phyloP scores from a whole-genome alignment of 805 yeast species.

The Lipomyces mesembrius region DNA sequence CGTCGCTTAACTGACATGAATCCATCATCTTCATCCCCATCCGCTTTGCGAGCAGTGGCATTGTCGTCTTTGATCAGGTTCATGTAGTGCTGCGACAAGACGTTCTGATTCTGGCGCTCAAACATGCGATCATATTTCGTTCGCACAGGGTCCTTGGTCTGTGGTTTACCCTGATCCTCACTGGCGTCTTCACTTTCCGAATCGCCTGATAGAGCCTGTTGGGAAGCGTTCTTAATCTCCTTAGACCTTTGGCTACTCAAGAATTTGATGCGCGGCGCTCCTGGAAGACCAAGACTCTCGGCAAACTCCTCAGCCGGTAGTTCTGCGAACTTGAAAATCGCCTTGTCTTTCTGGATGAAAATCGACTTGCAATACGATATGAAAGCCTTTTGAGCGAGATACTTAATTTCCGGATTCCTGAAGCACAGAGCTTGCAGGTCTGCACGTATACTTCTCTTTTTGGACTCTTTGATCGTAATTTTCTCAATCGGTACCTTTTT shows the following conservation, averaged over 20 bases:
- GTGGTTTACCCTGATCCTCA: conserved; percentile 40
- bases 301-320: conserved; percentile 86
- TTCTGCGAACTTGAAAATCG: conserved; percentile 75
- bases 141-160: conserved; percentile 55
- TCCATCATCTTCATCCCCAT: conserved; percentile 64
- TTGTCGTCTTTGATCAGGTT: conserved; percentile 60
- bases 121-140: conserved; percentile 96
- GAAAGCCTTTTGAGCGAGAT: conserved; percentile 93
- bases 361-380: conserved; percentile 87
- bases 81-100: conserved; percentile 84
- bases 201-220: conserved; percentile 59
- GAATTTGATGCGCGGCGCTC: conserved; percentile 91
- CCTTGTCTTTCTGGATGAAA: conserved; percentile 84
- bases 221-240: conserved; percentile 78
- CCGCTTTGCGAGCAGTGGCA: conserved; percentile 34
- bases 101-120: conserved; percentile 90
- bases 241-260: conserved; percentile 59
- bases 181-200: conserved; percentile 68
- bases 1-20: conserved; percentile 79
- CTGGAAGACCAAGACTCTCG: conserved; percentile 86
- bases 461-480: conserved; percentile 74
- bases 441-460: conserved; percentile 70
- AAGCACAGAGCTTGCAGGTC: conserved; percentile 90
- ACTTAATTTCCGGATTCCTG: conserved; percentile 88
- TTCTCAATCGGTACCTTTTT: conserved; percentile 72